These are phyloP conservation scores for Aspergillus fructus DNA, from an alignment of 2,329 filamentous ascomycete genomes.

Conservation along the genomic window DNA sequence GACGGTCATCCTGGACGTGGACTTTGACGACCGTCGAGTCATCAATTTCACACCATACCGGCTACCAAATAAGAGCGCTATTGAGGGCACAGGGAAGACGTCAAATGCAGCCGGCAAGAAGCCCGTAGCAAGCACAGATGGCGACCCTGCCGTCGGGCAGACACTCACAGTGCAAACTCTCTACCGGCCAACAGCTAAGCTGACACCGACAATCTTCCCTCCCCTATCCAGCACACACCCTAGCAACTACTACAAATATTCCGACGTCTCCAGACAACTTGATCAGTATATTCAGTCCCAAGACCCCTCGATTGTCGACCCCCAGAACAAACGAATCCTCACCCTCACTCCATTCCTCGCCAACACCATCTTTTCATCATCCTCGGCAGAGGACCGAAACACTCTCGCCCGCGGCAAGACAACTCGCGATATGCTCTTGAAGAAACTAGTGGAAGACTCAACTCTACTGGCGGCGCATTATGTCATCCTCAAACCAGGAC, in stretches of 20 bases:
- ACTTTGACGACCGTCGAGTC: conserved; percentile 59
- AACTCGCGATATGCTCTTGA: conserved; percentile 60
- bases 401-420: conserved; percentile 58
- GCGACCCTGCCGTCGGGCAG: conserved; percentile 46
- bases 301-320: conserved; percentile 51
- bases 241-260: conserved; percentile 58
- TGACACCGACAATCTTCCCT: conserved; percentile 55
- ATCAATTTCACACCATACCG: conserved; percentile 61
- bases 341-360: conserved; percentile 63
- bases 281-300: conserved; percentile 61
- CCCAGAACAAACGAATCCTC: conserved; percentile 61
- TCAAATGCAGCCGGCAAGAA: conserved; percentile 29
- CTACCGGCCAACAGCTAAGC: conserved; percentile 58
- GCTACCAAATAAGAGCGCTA: conserved; percentile 57
- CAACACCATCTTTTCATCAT: conserved; percentile 59
- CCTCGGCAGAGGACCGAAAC: conserved; percentile 54
- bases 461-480: conserved; percentile 55
- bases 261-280: conserved; percentile 58
- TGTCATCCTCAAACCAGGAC: conserved; percentile 50
- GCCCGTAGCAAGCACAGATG: conserved; percentile 24
- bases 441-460: conserved; percentile 55
- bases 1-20: conserved; percentile 63
- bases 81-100: conserved; percentile 42
- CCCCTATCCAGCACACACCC: conserved; percentile 47
- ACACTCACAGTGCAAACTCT: conserved; percentile 51